Percentiles rank a stretch among this genome's conserved stretches.
phyloP scores from a whole-genome alignment of 306 rosid genomes.

The Cucurbita ficifolia region DNA sequence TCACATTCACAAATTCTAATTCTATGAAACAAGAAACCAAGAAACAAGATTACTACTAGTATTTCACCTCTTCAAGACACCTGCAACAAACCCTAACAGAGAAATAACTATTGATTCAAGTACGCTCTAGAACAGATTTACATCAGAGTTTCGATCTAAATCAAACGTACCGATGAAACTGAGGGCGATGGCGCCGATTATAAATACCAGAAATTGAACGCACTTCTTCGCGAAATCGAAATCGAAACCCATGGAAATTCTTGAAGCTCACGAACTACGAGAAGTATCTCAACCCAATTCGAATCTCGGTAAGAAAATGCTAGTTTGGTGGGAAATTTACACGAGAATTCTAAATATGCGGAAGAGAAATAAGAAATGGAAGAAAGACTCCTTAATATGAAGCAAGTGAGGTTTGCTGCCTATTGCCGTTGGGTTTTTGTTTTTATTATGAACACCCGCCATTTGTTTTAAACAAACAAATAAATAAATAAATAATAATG shows the following conservation, averaged over 20 bases:
- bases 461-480: too few species aligned
- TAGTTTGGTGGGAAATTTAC: neutral
- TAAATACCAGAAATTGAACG: slow-evolving; percentile 25
- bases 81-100: neutral
- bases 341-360: neutral
- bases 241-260: slow-evolving; percentile 31
- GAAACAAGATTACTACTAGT: neutral
- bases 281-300: neutral
- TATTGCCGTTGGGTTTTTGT: neutral
- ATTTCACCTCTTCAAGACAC: neutral
- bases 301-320: neutral
- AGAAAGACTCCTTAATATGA: neutral
- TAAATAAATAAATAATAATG: too few species aligned
- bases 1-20: neutral
- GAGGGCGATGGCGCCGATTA: slow-evolving; percentile 41
- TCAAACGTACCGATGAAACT: slow-evolving; percentile 45
- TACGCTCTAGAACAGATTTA: neutral
- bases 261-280: neutral
- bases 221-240: slow-evolving; percentile 39
- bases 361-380: neutral
- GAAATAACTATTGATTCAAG: neutral
- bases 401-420: neutral
- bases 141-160: neutral
- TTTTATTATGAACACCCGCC: neutral
- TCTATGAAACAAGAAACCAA: neutral